A percentile compares a stretch with the other conserved stretches of the same genome.
phyloP scores from a whole-genome alignment of 2,329 filamentous ascomycete species.

The Raffaelea arxii region DNA sequence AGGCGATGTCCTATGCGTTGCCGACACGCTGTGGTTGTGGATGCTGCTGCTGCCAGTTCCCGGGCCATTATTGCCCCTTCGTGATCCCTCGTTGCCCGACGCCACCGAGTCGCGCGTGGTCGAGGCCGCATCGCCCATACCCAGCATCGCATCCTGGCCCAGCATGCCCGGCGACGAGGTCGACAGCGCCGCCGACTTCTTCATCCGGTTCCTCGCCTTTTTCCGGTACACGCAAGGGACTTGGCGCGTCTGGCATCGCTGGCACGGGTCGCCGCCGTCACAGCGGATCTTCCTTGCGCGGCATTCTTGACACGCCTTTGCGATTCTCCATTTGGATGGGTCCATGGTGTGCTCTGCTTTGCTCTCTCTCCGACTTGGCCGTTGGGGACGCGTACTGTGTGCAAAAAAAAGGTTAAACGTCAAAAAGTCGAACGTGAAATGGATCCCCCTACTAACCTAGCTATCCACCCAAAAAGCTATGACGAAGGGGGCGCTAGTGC shows the following conservation, averaged over 20 bases:
- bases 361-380: too few relatives aligned
- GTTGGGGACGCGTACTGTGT: too few relatives aligned
- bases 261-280: constrained; percentile 11
- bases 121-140: not conserved
- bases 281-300: constrained; percentile 12
- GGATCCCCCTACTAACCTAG: too few relatives aligned
- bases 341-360: constrained; percentile 7
- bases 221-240: constrained; percentile 11
- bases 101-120: not conserved
- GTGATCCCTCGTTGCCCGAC: not conserved
- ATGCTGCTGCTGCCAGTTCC: constrained; percentile 1
- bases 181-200: not conserved
- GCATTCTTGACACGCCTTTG: constrained; percentile 13
- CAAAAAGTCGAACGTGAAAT: too few relatives aligned
- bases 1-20: constrained; percentile 10
- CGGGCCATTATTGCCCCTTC: too few relatives aligned
- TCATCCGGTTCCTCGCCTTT: constrained; percentile 12
- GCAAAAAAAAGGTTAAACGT: too few relatives aligned
- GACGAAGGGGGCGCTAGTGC: too few relatives aligned
- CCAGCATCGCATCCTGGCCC: not conserved
- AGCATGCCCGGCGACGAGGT: not conserved
- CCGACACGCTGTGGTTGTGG: constrained; percentile 10
- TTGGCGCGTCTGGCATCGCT: constrained; percentile 10
- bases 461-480: too few relatives aligned
- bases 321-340: constrained; percentile 10